phyloP scores from a whole-genome alignment of 768 basidiomycete genomes.

The Trametes meyenii region DNA sequence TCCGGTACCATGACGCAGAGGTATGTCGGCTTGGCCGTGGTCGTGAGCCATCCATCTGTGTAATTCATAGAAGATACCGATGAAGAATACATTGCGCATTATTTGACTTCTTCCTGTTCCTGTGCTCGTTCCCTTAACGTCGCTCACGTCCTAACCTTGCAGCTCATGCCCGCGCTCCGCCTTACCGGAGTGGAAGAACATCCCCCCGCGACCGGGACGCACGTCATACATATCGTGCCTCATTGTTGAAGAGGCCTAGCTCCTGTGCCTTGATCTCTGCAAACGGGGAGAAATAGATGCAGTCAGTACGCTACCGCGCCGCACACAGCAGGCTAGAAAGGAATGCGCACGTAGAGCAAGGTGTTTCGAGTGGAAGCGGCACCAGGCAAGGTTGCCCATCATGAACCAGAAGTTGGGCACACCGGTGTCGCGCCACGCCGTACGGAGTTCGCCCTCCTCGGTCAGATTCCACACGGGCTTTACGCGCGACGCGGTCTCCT shows the following conservation, averaged over 20 bases:
- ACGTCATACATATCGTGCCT: conserved; percentile 1
- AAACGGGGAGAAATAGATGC: neutral
- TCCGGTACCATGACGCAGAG: neutral
- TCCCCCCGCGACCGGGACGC: neutral
- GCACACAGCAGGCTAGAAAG: too few relatives aligned
- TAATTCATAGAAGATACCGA: neutral
- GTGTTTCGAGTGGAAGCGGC: conserved; percentile 70
- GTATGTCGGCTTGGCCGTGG: neutral
- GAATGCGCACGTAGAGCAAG: conserved; percentile 60
- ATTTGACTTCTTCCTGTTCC: neutral
- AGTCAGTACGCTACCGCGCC: neutral
- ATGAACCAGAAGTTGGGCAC: conserved; percentile 58
- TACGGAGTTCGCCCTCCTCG: conserved; percentile 62
- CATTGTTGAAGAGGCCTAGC: conserved; percentile 42
- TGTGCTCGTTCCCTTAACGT: neutral
- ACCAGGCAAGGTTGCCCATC: conserved; percentile 63
- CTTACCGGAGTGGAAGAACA: too few relatives aligned
- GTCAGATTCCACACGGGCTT: conserved; percentile 67
- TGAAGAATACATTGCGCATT: neutral
- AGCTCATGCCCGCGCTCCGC: too few relatives aligned
- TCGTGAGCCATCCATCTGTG: neutral
- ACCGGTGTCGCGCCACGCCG: conserved; percentile 53
- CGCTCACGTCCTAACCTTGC: too few relatives aligned
- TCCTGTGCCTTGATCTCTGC: conserved; percentile 74
- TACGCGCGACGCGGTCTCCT: conserved; percentile 47